phyloP scores from a whole-genome alignment of 139 green algal genomes.

The Desmodesmus armatus region DNA sequence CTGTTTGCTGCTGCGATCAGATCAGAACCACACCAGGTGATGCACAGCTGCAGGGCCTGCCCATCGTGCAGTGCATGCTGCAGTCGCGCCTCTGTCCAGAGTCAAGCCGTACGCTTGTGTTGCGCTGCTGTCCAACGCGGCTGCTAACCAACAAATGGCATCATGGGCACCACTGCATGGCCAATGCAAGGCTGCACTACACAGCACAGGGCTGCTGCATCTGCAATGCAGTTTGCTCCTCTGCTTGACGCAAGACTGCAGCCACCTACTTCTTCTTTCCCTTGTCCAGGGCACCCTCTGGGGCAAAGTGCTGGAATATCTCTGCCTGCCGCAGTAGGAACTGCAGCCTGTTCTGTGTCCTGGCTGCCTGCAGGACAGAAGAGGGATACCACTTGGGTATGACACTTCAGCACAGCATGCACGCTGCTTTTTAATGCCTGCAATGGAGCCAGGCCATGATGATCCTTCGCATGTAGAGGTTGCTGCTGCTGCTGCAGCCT shows the following conservation, averaged over 20 bases:
- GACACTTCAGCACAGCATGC: not conserved
- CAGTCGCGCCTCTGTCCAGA: too few species aligned
- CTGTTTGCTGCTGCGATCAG: too few species aligned
- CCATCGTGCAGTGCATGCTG: not conserved
- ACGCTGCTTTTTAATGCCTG: not conserved
- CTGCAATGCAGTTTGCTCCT: too few species aligned
- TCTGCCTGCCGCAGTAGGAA: constrained; percentile 98
- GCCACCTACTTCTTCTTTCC: constrained; percentile 63
- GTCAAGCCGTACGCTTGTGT: too few species aligned
- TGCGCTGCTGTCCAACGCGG: too few species aligned
- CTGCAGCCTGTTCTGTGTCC: constrained; percentile 82
- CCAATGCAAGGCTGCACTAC: not conserved
- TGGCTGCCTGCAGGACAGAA: constrained; percentile 74
- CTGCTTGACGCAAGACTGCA: constrained; percentile 21
- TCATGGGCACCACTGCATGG: not conserved
- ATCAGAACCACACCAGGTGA: too few species aligned
- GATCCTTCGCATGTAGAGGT: not conserved
- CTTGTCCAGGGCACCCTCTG: constrained; percentile 53
- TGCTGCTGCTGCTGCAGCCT: not conserved
- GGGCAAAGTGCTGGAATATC: constrained; percentile 98
- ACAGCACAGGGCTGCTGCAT: not conserved
- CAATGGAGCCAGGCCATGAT: not conserved
- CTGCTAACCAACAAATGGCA: not conserved
- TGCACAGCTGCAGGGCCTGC: too few species aligned
- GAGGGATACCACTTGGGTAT: too few species aligned